Base-by-base conservation (phyloP, 2,329 filamentous ascomycete species). In the Talaromyces marneffei region DNA sequence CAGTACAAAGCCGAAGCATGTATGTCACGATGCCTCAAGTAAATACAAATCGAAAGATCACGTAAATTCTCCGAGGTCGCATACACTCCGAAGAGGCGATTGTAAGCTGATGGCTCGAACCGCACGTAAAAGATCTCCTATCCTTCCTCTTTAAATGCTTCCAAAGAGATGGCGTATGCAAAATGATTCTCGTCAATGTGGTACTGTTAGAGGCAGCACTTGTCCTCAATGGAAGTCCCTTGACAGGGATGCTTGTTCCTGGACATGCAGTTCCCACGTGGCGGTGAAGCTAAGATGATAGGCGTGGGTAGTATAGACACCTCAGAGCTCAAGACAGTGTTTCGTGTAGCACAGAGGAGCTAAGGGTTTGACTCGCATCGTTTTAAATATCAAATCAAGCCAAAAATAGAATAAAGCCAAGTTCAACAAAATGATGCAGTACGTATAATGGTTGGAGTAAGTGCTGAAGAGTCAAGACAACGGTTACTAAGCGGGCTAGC, bases 211-310 rank as follows among this genome's bases (percentile, higher is more conserved):
- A n/a, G n/a, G n/a, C n/a, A n/a, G n/a, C n/a, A n/a, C n/a, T n/a
- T n/a, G n/a, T n/a, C n/a, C n/a, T n/a, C n/a, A n/a, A n/a, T n/a
- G n/a, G n/a, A n/a, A 44, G 40, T 44, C 40, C 18, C 10, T 23
- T 29, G 52, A 55, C 52, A 55, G 20, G 52, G 52, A 55, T 55
- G 35, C 23, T 20, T 31, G 27, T 27, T n/a, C 29, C 25, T 46
- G 44, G 27, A 18, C 31, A 39, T 54, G 52, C 52, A 40, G 52
- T 40, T 55, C 14, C 52, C 52, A 55, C 52, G 52, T 55, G 52
- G 52, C 35, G 33, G 52, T 55, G 52, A 55, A 55, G 52, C 52
- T 35, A 23, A 35, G 31, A 27, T 14, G 52, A 54, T 18, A 16
- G 20, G 31, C 18, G 31, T 50, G 31, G 12, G 31, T 50, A 18